Base-by-base conservation (phyloP, 2,329 filamentous ascomycete genomes). In the Colletotrichum tanaceti region DNA sequence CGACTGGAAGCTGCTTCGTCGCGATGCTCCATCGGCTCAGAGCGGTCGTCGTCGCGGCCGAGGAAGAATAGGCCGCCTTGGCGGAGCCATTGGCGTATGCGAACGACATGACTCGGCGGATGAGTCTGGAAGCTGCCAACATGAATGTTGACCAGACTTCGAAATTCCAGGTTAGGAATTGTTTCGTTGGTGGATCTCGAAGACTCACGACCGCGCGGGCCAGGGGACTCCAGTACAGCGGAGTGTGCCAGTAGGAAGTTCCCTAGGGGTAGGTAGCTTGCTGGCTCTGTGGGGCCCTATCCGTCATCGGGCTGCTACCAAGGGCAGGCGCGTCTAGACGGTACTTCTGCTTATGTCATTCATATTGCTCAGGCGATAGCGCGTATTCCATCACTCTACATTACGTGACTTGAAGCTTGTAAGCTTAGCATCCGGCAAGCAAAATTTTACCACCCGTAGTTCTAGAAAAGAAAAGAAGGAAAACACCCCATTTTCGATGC, bases 1-100 rank as follows among this genome's bases (percentile, higher is more conserved):
- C 85, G 39, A 88, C 87, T 87, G 72, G 55, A 72, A 96, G 84
- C 70, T 90, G 86, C 76, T 89, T 91, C 75, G 90, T 89, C 70
- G 90, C 83, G 73, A 94, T 89, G 47, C 93, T 97, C 94, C 94
- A 98, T 73, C 94, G 86, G 79, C 90, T 91, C 71, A 97, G 82
- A 49, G 91, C 88, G 18, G 93, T 97, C 68, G 92, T 79, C 1
- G 93, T 97, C 73, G 78, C 73, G 16, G 70, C 52, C 20, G 65
- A 55, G 22, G 68, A 50, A 9, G 57, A 58, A 53, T 53, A 63
- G 24, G 62, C 57, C 67, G 70, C 63, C 59, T 70, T 70, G 63
- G 58, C 64, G 28, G 65, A 63, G 68, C 70, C 70, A 62, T 71
- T 69, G 41, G 71, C 70, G 62, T 70, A 63, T 53, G 66, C 54